Evolutionary conservation across 1,284 basidiomycete genomes (phyloP).

Genomic region (Inonotus obliquus): DNA sequence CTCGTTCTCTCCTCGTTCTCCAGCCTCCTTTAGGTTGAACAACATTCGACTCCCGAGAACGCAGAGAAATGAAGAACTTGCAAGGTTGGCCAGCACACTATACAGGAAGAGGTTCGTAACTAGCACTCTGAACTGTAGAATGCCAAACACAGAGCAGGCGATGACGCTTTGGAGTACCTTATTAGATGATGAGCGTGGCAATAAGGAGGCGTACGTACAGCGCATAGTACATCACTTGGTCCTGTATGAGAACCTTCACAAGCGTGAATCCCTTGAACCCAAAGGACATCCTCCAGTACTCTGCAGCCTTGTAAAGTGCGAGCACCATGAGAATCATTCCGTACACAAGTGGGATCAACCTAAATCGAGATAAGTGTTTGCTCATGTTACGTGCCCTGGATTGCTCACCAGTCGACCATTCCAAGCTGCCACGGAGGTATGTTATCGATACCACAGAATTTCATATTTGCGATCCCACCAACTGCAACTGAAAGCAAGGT

Average conservation of each 20-base stretch:
- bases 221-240: background rate
- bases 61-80: background rate
- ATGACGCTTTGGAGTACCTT: background rate
- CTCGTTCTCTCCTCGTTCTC: background rate
- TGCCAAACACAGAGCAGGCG: background rate
- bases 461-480: background rate
- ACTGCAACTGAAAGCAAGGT: background rate
- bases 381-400: too few relatives aligned
- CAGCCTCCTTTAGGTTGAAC: background rate
- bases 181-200: background rate
- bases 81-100: background rate
- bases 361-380: too few relatives aligned
- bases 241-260: slow-evolving; percentile 1
- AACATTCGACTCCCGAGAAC: background rate
- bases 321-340: slow-evolving; percentile 1
- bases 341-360: background rate
- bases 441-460: background rate
- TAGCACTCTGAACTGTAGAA: background rate
- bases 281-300: background rate
- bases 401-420: background rate
- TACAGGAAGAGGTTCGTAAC: background rate
- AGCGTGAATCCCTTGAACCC: background rate
- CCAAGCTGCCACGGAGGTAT: background rate
- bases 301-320: background rate
- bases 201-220: background rate